Evolutionary conservation across 2,329 filamentous ascomycete species (phyloP).

Genomic region (Chaetomiaceae sp.): DNA sequence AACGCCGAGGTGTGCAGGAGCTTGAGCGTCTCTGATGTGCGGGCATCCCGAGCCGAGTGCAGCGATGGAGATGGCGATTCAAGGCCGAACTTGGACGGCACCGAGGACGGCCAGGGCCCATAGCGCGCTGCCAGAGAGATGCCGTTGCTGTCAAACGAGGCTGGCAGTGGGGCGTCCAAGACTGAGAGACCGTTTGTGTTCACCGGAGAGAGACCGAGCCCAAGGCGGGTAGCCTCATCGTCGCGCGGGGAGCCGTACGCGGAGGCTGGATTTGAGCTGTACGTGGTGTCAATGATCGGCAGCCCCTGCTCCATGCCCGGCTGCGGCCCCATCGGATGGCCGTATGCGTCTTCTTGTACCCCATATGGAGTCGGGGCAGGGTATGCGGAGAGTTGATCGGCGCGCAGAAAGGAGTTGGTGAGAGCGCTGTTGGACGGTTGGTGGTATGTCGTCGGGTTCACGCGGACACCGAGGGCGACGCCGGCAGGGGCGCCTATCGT

Average conservation of each 20-base stretch:
- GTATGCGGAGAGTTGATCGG: constrained; percentile 46
- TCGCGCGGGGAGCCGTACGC: constrained; percentile 80
- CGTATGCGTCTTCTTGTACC: constrained; percentile 33
- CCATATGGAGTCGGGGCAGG: constrained; percentile 42
- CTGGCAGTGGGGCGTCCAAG: constrained; percentile 84
- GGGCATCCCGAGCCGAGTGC: constrained; percentile 53
- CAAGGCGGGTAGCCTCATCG: constrained; percentile 50
- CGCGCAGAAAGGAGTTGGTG: constrained; percentile 68
- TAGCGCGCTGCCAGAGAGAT: constrained; percentile 87
- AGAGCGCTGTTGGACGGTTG: constrained; percentile 65
- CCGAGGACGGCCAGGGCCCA: constrained; percentile 85
- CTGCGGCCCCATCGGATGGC: constrained; percentile 43
- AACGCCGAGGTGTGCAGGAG: constrained; percentile 63
- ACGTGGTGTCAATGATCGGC: constrained; percentile 55
- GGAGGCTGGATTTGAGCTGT: constrained; percentile 51
- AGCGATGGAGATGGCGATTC: constrained; percentile 79
- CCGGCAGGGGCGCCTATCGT: constrained; percentile 52
- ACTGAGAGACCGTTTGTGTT: constrained; percentile 74
- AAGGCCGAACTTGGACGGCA: constrained; percentile 85
- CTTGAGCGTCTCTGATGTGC: constrained; percentile 60
- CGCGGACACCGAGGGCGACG: constrained; percentile 60
- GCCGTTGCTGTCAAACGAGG: constrained; percentile 93
- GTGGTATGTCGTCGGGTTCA: constrained; percentile 60
- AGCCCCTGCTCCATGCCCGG: constrained; percentile 52
- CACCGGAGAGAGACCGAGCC: constrained; percentile 74